Conservation (phyloP, 2,329 filamentous ascomycete genomes). For the Fusarium sp. region DNA sequence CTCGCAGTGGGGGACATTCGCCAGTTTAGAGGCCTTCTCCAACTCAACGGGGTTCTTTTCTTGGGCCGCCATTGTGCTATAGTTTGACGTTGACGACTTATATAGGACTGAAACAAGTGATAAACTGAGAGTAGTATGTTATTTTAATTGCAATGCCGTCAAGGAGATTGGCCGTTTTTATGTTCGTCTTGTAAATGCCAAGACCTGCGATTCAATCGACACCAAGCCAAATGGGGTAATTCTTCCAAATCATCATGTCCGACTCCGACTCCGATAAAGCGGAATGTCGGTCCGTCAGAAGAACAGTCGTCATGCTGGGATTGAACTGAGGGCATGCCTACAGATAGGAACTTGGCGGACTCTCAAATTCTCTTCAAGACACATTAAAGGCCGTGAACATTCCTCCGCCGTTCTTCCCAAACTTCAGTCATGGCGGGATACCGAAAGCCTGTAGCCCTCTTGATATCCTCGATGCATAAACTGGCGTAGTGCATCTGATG, state of each 20-base stretch:
- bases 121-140: fast-evolving
- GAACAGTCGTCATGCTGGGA: slow-evolving; percentile 39
- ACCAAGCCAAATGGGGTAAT: slow-evolving; percentile 20
- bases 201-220: not conserved
- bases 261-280: slow-evolving; percentile 8
- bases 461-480: slow-evolving; percentile 43
- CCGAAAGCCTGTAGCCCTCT: slow-evolving; percentile 42
- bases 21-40: slow-evolving; percentile 47
- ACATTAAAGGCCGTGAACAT: slow-evolving; percentile 38
- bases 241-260: not conserved
- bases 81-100: fast-evolving
- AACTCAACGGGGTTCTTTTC: slow-evolving; percentile 27
- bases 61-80: slow-evolving; percentile 14
- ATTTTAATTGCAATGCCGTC: fast-evolving
- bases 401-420: slow-evolving; percentile 38
- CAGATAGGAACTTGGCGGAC: not conserved
- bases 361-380: slow-evolving; percentile 49
- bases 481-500: slow-evolving; percentile 46
- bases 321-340: slow-evolving; percentile 35
- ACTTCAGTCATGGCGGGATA: slow-evolving; percentile 45
- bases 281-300: slow-evolving; percentile 20
- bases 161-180: not conserved
- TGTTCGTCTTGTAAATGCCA: not conserved
- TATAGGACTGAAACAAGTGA: fast-evolving
- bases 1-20: slow-evolving; percentile 67